Evolutionary conservation across 2,329 filamentous ascomycete species (phyloP), one percentile per base, ranked within the genome.

Genomic region (Epichloe brachyelytri): DNA sequence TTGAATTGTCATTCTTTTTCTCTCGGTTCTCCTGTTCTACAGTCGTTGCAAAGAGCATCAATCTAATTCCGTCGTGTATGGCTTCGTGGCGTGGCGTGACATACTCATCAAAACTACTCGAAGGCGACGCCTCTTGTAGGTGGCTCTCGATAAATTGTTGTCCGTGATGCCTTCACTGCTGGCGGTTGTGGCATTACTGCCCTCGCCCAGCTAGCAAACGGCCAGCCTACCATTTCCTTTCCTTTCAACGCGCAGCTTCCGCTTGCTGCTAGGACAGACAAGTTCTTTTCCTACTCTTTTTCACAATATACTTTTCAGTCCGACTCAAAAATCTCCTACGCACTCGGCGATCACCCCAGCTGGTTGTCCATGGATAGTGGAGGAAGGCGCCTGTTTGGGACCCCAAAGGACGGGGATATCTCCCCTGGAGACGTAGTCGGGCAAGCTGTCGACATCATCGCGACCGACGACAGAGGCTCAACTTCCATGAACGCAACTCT

Each of bases 171-270:
- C 60, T 51, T 58, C 58, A 51, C 58, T 62, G 50, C 51, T 59
- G 50, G 58, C 57, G 51, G 51, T 55, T 54, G 48, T 61, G 59
- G 53, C 57, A 53, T 49, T 59, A 53, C 54, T 68, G 45, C 53
- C 60, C 53, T 70, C 51, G 39, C 62, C 40, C 56, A 55, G 30
- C 56, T 67, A 36, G 64, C 63, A n/a, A 56, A 53, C 38, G 64
- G 69, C 49, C 60, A 65, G 17, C 77, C 77, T 11, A 60, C 64
- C 22, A 61, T 74, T 46, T 69, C 72, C 45, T 91, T 90, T 58
- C 88, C 88, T 1, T 75, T 95, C 65, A 94, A 93, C 66, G 82
- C 86, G 2, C 89, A 95, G 65, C 76, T 94, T 1, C 88, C 88
- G 34, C 83, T 85, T 3, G 83, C 90, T 49, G 88, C 87, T 19